These are phyloP conservation scores for Glycine soja DNA, from an alignment of 306 rosid genomes.

Conservation along the genomic window DNA sequence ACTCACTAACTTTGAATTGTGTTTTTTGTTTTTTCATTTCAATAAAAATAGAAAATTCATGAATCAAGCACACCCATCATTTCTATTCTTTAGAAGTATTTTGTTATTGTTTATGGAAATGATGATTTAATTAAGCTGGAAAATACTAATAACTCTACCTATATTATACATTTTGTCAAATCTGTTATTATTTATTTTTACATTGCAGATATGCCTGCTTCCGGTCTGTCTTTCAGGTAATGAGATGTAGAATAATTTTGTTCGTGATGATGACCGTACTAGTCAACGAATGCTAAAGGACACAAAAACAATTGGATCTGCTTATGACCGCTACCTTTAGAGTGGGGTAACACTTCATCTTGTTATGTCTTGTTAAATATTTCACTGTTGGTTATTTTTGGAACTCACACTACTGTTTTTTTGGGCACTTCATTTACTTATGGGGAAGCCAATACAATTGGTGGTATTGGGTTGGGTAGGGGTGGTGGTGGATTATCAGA, in stretches of 20 bases:
- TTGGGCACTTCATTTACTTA: conserved; percentile 33
- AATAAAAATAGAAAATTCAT: too few relatives aligned
- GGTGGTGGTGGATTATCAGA: conserved; percentile 59
- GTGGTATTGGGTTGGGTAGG: conserved; percentile 69
- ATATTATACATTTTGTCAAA: too few relatives aligned
- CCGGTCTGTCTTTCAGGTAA: conserved; percentile 66
- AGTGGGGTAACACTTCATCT: conserved; percentile 62
- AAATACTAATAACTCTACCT: too few relatives aligned
- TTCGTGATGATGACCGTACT: conserved; percentile 65
- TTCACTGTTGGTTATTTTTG: too few relatives aligned
- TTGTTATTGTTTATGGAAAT: too few relatives aligned
- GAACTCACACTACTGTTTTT: too few relatives aligned
- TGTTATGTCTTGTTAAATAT: too few relatives aligned
- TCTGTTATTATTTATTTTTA: neutral
- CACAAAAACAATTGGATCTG: conserved; percentile 75
- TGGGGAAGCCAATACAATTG: conserved; percentile 72
- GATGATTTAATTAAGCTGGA: too few relatives aligned
- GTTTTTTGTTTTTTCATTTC: too few relatives aligned
- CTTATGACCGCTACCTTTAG: conserved; percentile 94
- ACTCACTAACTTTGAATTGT: too few relatives aligned
- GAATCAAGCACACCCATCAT: too few relatives aligned
- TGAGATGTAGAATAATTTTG: conserved; percentile 72
- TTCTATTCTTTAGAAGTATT: too few relatives aligned
- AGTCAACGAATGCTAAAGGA: conserved; percentile 62
- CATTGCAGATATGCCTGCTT: conserved; percentile 59